Conservation (phyloP, 352 stramenopile species). For the Globisporangium yorkense region DNA sequence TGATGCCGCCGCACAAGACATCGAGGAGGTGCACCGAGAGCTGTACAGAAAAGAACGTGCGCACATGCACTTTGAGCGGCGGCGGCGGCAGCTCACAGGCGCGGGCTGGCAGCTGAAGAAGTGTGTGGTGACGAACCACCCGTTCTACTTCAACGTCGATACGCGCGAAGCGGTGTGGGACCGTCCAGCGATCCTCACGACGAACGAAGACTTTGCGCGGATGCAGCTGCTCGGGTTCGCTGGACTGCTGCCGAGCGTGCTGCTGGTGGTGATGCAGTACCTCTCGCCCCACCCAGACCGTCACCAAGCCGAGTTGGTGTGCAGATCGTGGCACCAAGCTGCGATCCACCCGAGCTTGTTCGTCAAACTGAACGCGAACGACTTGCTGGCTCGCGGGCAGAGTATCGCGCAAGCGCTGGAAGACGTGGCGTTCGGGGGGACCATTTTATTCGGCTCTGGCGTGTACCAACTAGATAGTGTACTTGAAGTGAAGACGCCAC, state of each 20-base stretch:
- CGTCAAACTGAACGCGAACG: slow-evolving; percentile 42
- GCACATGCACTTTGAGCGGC: slow-evolving; percentile 46
- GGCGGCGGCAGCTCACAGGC: slow-evolving; percentile 52
- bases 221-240: slow-evolving; percentile 66
- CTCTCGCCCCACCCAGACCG: slow-evolving; percentile 64
- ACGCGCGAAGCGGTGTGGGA: slow-evolving; percentile 93
- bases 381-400: slow-evolving; percentile 23
- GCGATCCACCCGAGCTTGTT: slow-evolving; percentile 39
- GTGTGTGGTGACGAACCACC: slow-evolving; percentile 59
- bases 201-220: slow-evolving; percentile 79
- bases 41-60: slow-evolving; percentile 60
- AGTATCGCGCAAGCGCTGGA: slow-evolving; percentile 24
- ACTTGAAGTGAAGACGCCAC: slow-evolving; percentile 37
- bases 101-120: slow-evolving; percentile 51
- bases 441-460: slow-evolving; percentile 58
- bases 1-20: neutral
- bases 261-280: slow-evolving; percentile 86
- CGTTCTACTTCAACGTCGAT: slow-evolving; percentile 94
- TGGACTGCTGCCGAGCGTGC: slow-evolving; percentile 62
- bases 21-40: slow-evolving; percentile 27
- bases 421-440: slow-evolving; percentile 28
- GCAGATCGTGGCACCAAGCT: slow-evolving; percentile 40
- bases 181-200: slow-evolving; percentile 82
- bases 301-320: slow-evolving; percentile 40
- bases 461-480: slow-evolving; percentile 52